Evolutionary conservation across 139 green algal species (phyloP).

Genomic region (Coelastrella sp.): DNA sequence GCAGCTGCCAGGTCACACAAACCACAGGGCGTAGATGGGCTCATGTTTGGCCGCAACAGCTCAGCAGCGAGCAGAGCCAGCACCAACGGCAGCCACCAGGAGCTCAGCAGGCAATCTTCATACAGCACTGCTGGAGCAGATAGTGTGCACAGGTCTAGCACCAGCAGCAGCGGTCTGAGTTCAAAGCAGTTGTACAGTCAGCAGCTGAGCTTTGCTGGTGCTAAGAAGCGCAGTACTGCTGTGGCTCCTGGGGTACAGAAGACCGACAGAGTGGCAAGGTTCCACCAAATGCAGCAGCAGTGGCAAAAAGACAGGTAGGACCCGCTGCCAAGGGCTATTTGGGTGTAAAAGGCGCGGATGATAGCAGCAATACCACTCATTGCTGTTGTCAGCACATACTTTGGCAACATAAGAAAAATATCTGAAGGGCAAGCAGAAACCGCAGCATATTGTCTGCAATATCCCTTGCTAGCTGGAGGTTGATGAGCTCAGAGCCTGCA

Average conservation of each 20-base stretch:
- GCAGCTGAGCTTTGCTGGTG: not conserved
- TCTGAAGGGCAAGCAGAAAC: no score
- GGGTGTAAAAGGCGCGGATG: no score
- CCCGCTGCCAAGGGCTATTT: not conserved
- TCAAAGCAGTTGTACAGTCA: constrained; percentile 9
- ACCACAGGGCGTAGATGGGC: not conserved
- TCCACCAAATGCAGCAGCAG: constrained; percentile 30
- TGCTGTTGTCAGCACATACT: no score
- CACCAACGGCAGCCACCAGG: not conserved
- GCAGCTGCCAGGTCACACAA: not conserved
- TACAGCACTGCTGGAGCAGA: not conserved
- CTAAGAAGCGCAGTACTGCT: not conserved
- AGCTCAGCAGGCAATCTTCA: not conserved
- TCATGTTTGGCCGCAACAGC: no score
- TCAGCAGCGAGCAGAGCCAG: not conserved
- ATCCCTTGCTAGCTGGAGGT: no score
- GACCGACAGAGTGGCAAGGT: constrained; percentile 36
- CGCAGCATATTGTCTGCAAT: no score
- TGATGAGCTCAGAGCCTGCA: no score
- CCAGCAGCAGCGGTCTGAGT: not conserved
- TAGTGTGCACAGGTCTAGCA: not conserved
- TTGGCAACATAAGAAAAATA: no score
- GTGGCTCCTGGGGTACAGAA: constrained; percentile 42
- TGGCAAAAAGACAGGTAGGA: constrained; percentile 45
- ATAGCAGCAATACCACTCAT: no score